Evolutionary conservation across 331 rosid species (phyloP).

Genomic region (Stylosanthes scabra): DNA sequence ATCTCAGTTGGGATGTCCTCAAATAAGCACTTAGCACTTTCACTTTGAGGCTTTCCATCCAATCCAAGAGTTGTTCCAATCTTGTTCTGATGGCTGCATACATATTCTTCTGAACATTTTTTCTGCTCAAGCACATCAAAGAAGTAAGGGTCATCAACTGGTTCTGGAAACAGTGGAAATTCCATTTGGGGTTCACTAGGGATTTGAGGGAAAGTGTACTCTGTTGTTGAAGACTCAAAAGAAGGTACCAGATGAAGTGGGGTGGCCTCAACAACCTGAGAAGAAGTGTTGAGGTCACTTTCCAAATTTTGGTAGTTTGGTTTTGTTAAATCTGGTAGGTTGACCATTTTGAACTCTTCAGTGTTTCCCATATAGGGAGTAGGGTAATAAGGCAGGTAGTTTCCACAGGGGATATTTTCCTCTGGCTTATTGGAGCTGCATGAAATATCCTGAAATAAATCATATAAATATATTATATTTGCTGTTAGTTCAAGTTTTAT

Average conservation of each 20-base stretch:
- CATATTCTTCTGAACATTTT: conserved; percentile 19
- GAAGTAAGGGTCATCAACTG: conserved; percentile 22
- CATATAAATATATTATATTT: not conserved
- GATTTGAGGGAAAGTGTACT: conserved; percentile 36
- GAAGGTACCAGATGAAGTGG: conserved; percentile 39
- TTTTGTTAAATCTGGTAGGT: conserved; percentile 49
- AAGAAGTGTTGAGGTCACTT: conserved; percentile 20
- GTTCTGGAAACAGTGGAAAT: conserved; percentile 45
- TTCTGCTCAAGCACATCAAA: conserved; percentile 40
- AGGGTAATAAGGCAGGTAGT: not conserved
- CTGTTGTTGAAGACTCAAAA: conserved; percentile 44
- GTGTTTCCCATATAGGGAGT: conserved; percentile 36
- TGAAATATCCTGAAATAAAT: conserved; percentile 37
- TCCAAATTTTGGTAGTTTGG: conserved; percentile 40
- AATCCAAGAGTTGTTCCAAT: conserved; percentile 39
- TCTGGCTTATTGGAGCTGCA: conserved; percentile 36
- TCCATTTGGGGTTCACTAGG: conserved; percentile 44
- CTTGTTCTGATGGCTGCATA: conserved; percentile 33
- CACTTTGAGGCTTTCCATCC: conserved; percentile 36
- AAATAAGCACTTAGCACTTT: conserved; percentile 43
- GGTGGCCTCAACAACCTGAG: conserved; percentile 33
- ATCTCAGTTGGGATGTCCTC: conserved; percentile 58
- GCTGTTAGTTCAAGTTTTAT: not conserved
- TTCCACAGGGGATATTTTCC: conserved; percentile 13
- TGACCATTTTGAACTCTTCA: conserved; percentile 46